Evolutionary conservation across 805 yeast genomes (phyloP).

Genomic region (Starmerella bombi): DNA sequence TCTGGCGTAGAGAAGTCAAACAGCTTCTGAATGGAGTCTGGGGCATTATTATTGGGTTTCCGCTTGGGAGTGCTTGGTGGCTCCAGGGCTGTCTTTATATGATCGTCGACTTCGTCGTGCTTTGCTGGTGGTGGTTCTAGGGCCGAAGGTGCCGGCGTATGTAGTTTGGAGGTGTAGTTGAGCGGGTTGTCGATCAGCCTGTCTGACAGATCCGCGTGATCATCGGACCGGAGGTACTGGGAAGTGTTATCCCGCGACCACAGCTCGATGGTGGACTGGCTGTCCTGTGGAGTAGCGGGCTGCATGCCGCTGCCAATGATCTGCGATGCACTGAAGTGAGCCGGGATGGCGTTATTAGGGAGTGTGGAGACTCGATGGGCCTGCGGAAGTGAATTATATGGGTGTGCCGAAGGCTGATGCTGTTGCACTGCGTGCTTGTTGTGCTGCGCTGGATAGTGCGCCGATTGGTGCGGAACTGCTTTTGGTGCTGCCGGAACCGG

Average conservation of each 20-base stretch:
- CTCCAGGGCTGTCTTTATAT: neutral
- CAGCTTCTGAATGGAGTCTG: conserved; percentile 17
- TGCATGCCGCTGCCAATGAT: neutral
- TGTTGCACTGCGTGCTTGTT: too few relatives aligned
- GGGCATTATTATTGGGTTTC: conserved; percentile 2
- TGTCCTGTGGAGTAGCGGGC: neutral
- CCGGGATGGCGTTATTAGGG: neutral
- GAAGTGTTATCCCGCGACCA: conserved; percentile 1
- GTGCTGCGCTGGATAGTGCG: too few relatives aligned
- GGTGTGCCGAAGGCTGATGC: neutral
- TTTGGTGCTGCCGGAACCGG: too few relatives aligned
- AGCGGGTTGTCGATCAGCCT: conserved; percentile 4
- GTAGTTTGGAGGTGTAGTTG: neutral
- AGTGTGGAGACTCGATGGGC: neutral
- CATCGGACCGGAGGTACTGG: conserved; percentile 1
- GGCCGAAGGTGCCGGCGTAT: neutral
- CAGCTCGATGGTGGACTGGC: neutral
- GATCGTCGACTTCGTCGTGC: neutral
- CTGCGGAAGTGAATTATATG: neutral
- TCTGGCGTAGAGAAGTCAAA: conserved; percentile 14
- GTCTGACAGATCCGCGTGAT: conserved; percentile 3
- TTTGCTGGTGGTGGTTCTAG: neutral
- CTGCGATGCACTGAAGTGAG: neutral
- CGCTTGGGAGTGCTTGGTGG: conserved; percentile 10
- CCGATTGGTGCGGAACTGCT: too few relatives aligned